phyloP scores from a whole-genome alignment of 2,329 filamentous ascomycete species.

The Penicillium olsonii region DNA sequence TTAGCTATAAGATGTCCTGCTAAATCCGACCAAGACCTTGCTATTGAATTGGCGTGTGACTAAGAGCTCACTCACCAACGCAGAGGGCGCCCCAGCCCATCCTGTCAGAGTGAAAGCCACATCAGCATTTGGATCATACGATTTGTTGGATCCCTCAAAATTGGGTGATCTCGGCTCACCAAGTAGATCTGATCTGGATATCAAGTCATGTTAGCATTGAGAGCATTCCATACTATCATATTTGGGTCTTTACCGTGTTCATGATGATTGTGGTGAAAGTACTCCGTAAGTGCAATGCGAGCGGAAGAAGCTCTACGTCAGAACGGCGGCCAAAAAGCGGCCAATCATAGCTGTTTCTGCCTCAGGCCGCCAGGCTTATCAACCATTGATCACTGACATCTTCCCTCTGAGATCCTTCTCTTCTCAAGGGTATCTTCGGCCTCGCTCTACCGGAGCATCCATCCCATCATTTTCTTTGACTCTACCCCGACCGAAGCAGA shows the following conservation, averaged over 20 bases:
- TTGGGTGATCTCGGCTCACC: slow-evolving; percentile 45
- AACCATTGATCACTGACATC: neutral
- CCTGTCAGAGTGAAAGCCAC: slow-evolving; percentile 53
- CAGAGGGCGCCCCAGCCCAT: slow-evolving; percentile 90
- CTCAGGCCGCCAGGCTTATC: slow-evolving; percentile 27
- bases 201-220: slow-evolving; percentile 9
- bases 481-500: neutral
- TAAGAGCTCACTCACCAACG: slow-evolving; percentile 61
- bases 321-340: slow-evolving; percentile 2
- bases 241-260: slow-evolving; percentile 53
- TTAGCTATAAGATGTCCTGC: neutral
- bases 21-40: too few species aligned
- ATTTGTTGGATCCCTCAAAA: neutral
- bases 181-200: slow-evolving; percentile 58
- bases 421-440: neutral
- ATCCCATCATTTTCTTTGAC: neutral
- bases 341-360: slow-evolving; percentile 17
- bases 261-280: slow-evolving; percentile 36
- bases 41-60: neutral
- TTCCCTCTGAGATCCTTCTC: neutral
- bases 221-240: neutral
- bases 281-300: slow-evolving; percentile 8
- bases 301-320: slow-evolving; percentile 25
- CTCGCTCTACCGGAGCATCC: neutral
- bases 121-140: slow-evolving; percentile 17